Evolutionary conservation across 306 rosid genomes (phyloP), one percentile per base, ranked within the genome.

Genomic region (Quercus mongolica): DNA sequence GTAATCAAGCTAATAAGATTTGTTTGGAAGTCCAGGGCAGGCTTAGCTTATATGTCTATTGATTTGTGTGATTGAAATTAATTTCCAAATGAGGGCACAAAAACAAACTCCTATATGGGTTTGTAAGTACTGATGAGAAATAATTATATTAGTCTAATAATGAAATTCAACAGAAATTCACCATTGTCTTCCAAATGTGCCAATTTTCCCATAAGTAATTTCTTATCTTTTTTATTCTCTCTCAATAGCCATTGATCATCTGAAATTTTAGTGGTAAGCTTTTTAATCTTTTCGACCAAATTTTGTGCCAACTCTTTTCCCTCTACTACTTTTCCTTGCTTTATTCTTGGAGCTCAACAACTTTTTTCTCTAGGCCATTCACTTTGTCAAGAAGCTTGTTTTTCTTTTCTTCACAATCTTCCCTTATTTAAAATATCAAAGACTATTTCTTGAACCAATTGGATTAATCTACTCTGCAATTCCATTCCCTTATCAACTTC

Each of bases 401-500:
- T 20, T 44, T 81, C 75, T 65, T 82, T 44, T 86, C 92, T 74
- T 89, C 94, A 54, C 72, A 51, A 73, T 85, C 83, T 86, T 20
- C 77, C 71, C 76, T 73, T 86, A 8, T 83, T 83, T 56, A 31
- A 58, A 31, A 86, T 76, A 69, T 67, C 77, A 31, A 86, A 74
- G 3, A 73, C 83, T 63, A 87, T 94, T 54, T 83, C 80, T 15
- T 80, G 89, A 61, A 88, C 76, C 51, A 82, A 49, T 54, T 80
- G 83, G 12, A 83, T 56, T 64, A 92, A 86, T 26, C 62, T 83
- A 51, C 54, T 85, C 26, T 89, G 92, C 35, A 89, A 76, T 75
- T 52, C 74, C 81, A 84, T 78, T 26, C 84, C 86, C 74, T 86
- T 88, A 3, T 88, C 90, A 12, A 79, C 78, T 70, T 92, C 88